These are phyloP conservation scores for Ceratopteris richardii DNA, from an alignment of 75 land plant species.

Conservation along the genomic window DNA sequence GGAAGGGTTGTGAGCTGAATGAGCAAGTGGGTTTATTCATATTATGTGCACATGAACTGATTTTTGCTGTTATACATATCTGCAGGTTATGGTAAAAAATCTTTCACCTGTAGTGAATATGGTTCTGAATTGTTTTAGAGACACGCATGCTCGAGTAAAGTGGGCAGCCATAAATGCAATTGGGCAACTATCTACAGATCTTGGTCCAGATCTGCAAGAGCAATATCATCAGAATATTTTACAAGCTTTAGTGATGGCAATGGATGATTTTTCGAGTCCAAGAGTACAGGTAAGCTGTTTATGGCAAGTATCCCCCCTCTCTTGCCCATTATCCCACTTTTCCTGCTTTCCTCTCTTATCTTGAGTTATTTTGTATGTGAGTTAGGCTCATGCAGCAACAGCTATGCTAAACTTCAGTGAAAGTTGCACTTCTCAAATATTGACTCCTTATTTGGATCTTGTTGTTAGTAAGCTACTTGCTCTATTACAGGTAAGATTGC, in stretches of 20 bases:
- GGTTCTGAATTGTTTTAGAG: slow-evolving; percentile 26
- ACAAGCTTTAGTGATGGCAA: slow-evolving; percentile 15
- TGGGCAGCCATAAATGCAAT: too few relatives aligned
- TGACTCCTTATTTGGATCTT: slow-evolving; percentile 26
- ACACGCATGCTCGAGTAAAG: slow-evolving; percentile 25
- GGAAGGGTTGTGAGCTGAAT: too few relatives aligned
- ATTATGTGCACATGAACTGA: slow-evolving; percentile 6
- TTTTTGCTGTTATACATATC: not conserved
- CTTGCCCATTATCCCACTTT: too few relatives aligned
- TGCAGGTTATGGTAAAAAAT: slow-evolving; percentile 29
- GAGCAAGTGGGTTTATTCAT: not conserved
- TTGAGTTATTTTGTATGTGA: too few relatives aligned
- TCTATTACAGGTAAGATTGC: slow-evolving; percentile 22
- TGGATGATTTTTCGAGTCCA: slow-evolving; percentile 28
- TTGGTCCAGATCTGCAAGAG: slow-evolving; percentile 24
- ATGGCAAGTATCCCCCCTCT: too few relatives aligned
- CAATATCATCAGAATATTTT: slow-evolving; percentile 24
- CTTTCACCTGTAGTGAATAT: slow-evolving; percentile 23
- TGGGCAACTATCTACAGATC: slow-evolving; percentile 23
- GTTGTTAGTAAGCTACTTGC: slow-evolving; percentile 18
- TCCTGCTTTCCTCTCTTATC: too few relatives aligned
- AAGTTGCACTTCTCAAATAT: slow-evolving; percentile 25
- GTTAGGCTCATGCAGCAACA: slow-evolving; percentile 31
- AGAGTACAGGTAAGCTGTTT: slow-evolving; percentile 21
- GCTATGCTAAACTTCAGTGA: slow-evolving; percentile 29